Percentiles rank a stretch among this genome's conserved stretches.
These are phyloP conservation scores for Orbilia javanica DNA, from an alignment of 2,329 filamentous ascomycete species.

Conservation along the genomic window DNA sequence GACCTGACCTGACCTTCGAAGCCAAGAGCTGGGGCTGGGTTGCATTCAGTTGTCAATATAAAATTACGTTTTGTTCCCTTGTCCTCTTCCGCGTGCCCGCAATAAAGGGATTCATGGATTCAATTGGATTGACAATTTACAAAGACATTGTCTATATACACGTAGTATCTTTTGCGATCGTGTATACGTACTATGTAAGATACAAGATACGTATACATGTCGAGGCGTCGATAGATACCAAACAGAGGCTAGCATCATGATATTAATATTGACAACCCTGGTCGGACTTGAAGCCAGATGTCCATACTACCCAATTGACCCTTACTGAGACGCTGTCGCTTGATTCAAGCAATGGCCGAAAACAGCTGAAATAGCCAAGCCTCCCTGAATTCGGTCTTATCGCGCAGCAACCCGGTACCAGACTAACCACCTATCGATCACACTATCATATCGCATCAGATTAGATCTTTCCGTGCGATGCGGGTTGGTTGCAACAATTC, in stretches of 20 bases:
- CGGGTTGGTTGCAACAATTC: background rate
- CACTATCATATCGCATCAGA: background rate
- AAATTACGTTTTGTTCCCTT: no score
- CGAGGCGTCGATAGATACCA: background rate
- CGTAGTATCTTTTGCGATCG: no score
- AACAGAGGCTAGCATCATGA: no score
- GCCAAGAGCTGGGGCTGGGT: background rate
- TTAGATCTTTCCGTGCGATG: background rate
- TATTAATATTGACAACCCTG: background rate
- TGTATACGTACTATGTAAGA: no score
- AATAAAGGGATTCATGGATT: no score
- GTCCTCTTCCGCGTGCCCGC: no score
- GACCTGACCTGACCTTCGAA: background rate
- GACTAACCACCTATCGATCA: background rate
- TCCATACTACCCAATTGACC: no score
- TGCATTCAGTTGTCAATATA: no score
- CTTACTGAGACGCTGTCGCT: no score
- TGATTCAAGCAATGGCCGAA: background rate
- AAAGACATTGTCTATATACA: no score
- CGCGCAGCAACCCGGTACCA: no score
- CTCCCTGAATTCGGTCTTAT: slow-evolving; percentile 3
- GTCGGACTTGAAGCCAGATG: background rate
- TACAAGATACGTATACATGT: background rate
- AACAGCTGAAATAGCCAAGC: background rate
- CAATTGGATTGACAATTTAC: no score